These are phyloP conservation scores for Bromus sterilis DNA, from an alignment of 176 grass and related monocot genomes.

Conservation along the genomic window DNA sequence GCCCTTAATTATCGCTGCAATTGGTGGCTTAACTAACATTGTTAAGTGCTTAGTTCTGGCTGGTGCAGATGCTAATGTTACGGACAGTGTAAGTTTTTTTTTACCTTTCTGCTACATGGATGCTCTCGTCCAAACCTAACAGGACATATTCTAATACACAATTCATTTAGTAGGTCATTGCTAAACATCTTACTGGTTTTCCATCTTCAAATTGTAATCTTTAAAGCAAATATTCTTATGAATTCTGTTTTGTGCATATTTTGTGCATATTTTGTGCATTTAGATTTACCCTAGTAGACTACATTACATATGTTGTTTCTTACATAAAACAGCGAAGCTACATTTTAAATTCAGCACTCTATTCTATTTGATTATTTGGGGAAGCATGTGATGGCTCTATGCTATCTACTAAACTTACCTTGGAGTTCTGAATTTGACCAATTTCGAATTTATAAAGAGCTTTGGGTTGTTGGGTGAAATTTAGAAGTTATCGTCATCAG, in stretches of 20 bases:
- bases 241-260: background rate
- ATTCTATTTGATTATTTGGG: background rate
- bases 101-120: background rate
- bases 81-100: constrained; percentile 18
- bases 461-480: background rate
- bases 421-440: background rate
- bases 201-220: background rate
- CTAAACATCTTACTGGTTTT: background rate
- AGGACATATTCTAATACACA: background rate
- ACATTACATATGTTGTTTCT: background rate
- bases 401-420: background rate
- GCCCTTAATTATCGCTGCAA: background rate
- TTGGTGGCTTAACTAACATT: constrained; percentile 13
- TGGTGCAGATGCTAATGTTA: constrained; percentile 29
- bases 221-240: background rate
- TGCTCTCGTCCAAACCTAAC: background rate
- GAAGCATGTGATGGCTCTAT: background rate
- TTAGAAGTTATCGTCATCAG: background rate
- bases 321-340: background rate
- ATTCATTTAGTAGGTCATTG: background rate
- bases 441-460: background rate
- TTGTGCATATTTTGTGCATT: background rate
- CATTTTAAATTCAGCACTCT: background rate
- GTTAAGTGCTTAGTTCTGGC: constrained; percentile 22
- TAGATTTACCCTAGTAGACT: background rate